These are phyloP conservation scores for Nitzschia inconspicua DNA, from an alignment of 108 stramenopile species.

Conservation along the genomic window DNA sequence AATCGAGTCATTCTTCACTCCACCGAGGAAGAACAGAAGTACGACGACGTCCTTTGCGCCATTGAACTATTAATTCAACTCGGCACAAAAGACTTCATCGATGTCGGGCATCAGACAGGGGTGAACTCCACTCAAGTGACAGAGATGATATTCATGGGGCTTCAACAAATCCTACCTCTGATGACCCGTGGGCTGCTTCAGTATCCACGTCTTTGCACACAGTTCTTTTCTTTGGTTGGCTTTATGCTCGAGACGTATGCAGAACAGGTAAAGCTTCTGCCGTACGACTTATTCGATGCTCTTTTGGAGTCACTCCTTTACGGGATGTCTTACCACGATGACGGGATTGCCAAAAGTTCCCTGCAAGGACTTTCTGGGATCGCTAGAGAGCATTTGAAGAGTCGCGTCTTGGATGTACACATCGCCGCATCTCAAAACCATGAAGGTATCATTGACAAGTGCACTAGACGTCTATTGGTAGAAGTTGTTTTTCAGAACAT, in stretches of 20 bases:
- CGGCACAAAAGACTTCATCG: conserved; percentile 86
- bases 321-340: conserved; percentile 79
- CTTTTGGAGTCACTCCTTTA: conserved; percentile 80
- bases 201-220: conserved; percentile 67
- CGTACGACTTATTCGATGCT: conserved; percentile 75
- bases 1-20: conserved; percentile 39
- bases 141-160: conserved; percentile 82
- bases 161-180: conserved; percentile 82
- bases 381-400: conserved; percentile 58
- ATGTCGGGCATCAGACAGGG: conserved; percentile 30
- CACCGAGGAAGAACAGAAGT: conserved; percentile 79
- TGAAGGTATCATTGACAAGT: conserved; percentile 59
- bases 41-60: conserved; percentile 78
- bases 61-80: conserved; percentile 81
- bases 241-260: conserved; percentile 90
- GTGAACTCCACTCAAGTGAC: conserved; percentile 75
- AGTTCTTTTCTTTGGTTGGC: conserved; percentile 79
- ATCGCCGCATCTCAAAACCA: conserved; percentile 11
- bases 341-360: conserved; percentile 64
- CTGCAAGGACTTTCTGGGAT: conserved; percentile 71
- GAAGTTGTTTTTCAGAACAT: conserved; percentile 76
- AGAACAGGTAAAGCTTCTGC: conserved; percentile 61
- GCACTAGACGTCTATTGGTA: conserved; percentile 50
- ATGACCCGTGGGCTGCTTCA: conserved; percentile 85
- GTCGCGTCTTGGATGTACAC: conserved; percentile 24